These are phyloP conservation scores for Huntiella bhutanensis DNA, from an alignment of 2,329 filamentous ascomycete species.

Conservation along the genomic window DNA sequence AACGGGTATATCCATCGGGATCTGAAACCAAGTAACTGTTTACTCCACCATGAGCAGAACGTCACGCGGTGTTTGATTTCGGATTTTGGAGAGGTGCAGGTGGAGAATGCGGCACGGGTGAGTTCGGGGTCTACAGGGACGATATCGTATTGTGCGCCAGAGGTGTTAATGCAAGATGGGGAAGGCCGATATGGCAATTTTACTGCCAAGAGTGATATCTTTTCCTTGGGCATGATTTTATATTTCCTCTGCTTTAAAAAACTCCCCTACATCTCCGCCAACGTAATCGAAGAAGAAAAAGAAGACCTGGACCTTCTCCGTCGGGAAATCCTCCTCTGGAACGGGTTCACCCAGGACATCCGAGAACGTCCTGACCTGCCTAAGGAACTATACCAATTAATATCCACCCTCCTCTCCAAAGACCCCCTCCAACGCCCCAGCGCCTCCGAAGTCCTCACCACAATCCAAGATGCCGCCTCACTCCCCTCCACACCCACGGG, in stretches of 20 bases:
- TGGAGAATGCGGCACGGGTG: conserved; percentile 59
- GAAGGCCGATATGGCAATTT: conserved; percentile 74
- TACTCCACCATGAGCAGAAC: conserved; percentile 58
- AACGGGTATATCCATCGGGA: conserved; percentile 94
- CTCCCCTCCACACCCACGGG: no score
- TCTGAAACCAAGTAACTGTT: conserved; percentile 87
- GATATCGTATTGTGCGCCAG: conserved; percentile 91
- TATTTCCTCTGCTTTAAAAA: conserved; percentile 94
- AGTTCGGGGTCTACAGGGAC: conserved; percentile 90
- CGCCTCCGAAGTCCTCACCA: conserved; percentile 66
- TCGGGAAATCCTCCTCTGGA: conserved; percentile 71
- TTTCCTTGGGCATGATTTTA: conserved; percentile 93
- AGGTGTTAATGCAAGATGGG: conserved; percentile 56
- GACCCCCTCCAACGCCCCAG: conserved; percentile 60
- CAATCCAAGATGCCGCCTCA: conserved; percentile 49
- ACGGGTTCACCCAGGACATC: conserved; percentile 64
- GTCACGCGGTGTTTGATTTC: conserved; percentile 72
- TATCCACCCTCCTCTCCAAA: conserved; percentile 63
- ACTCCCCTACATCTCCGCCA: conserved; percentile 69
- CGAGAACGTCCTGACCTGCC: conserved; percentile 66
- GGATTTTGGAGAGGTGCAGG: conserved; percentile 93
- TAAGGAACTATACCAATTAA: conserved; percentile 63
- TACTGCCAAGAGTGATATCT: conserved; percentile 94
- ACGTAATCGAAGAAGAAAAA: conserved; percentile 72
- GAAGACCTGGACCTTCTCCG: conserved; percentile 77